phyloP scores from a whole-genome alignment of 257 asterid genomes.

The Galeopsis tetrahit region DNA sequence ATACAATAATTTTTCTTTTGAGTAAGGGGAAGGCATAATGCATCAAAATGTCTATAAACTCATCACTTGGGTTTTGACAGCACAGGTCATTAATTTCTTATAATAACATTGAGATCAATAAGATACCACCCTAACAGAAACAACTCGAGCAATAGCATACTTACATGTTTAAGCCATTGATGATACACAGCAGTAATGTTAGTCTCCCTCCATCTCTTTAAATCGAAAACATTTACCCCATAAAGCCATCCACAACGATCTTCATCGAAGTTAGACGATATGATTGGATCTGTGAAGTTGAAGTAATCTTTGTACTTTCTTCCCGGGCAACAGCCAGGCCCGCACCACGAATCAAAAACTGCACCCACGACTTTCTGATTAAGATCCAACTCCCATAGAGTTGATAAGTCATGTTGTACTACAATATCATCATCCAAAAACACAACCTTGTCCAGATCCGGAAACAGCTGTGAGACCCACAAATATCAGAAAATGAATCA shows the following conservation, averaged over 20 bases:
- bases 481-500: constrained; percentile 41
- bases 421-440: constrained; percentile 87
- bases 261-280: constrained; percentile 55
- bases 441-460: constrained; percentile 72
- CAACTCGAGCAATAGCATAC: constrained; percentile 34
- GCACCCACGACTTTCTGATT: constrained; percentile 83
- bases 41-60: no score
- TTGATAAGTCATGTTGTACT: constrained; percentile 75
- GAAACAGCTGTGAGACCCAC: constrained; percentile 72
- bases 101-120: not conserved
- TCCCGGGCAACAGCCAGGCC: constrained; percentile 66
- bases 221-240: constrained; percentile 81
- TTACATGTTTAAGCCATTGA: constrained; percentile 87
- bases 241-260: constrained; percentile 76
- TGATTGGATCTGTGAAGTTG: constrained; percentile 63
- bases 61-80: no score
- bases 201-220: constrained; percentile 74
- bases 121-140: not conserved
- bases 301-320: constrained; percentile 70
- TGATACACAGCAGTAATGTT: constrained; percentile 71
- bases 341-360: constrained; percentile 72
- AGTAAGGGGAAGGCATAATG: no score
- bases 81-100: no score
- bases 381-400: constrained; percentile 88
- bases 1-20: not conserved